Conservation (phyloP, 2,329 filamentous ascomycete genomes). For the Colletotrichum acutatum region DNA sequence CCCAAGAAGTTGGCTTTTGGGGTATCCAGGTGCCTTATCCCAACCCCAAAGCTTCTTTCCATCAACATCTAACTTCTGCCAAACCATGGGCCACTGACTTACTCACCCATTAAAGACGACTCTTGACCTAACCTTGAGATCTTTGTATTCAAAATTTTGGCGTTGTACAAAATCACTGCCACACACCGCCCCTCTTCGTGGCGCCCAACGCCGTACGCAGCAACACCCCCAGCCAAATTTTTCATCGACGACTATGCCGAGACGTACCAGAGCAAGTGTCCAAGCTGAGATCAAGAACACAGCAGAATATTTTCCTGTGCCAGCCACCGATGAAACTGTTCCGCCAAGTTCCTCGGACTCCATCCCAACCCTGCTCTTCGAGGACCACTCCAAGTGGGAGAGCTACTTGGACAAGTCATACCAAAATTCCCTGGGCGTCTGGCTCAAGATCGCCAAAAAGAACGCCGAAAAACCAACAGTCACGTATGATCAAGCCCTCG, state of each 20-base stretch:
- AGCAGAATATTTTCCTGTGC: background rate
- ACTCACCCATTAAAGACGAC: background rate
- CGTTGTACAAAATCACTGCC: too few species aligned
- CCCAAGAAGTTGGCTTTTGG: background rate
- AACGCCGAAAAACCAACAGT: slow-evolving; percentile 54
- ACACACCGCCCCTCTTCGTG: background rate
- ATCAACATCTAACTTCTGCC: background rate
- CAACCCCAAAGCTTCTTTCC: background rate
- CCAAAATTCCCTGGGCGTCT: slow-evolving; percentile 49
- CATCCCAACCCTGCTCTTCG: slow-evolving; percentile 42
- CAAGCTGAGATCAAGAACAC: background rate
- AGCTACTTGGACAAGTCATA: slow-evolving; percentile 52
- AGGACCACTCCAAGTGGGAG: slow-evolving; percentile 44
- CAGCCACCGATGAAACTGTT: background rate
- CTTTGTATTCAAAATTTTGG: too few species aligned
- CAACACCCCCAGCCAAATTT: background rate
- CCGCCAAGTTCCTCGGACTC: background rate
- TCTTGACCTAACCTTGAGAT: background rate
- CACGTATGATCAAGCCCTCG: slow-evolving; percentile 62
- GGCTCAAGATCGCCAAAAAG: slow-evolving; percentile 63
- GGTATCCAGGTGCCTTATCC: background rate
- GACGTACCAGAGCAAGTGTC: background rate
- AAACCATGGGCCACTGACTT: background rate
- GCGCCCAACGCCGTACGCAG: too few species aligned
- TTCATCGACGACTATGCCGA: background rate